Conservation (phyloP, 768 basidiomycete species). For the Naganishia antarctica region DNA sequence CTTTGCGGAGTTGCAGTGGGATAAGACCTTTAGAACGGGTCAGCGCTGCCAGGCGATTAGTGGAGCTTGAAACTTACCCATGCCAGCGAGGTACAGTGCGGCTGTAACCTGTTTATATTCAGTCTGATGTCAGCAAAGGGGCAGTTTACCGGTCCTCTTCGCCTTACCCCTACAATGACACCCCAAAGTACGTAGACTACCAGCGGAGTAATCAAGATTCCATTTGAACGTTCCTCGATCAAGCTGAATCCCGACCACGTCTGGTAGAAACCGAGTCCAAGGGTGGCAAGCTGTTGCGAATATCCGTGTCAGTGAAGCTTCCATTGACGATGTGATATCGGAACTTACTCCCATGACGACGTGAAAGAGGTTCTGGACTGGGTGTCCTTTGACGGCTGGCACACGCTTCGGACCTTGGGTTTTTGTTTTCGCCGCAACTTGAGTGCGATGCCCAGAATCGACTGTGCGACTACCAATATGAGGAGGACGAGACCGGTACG, state of each 20-base stretch:
- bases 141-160: too few relatives aligned
- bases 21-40: not conserved
- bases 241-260: constrained; percentile 7
- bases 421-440: not conserved
- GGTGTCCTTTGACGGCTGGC: not conserved
- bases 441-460: constrained; percentile 9
- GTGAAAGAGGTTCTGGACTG: constrained; percentile 3
- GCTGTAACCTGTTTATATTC: not conserved
- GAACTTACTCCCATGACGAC: constrained; percentile 1
- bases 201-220: not conserved
- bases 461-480: constrained; percentile 4
- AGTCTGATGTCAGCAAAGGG: not conserved
- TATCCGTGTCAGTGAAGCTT: not conserved
- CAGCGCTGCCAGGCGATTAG: too few relatives aligned
- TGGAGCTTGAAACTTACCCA: not conserved
- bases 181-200: constrained; percentile 16
- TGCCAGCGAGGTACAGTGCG: not conserved
- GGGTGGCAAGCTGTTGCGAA: not conserved
- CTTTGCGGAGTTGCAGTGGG: not conserved
- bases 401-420: not conserved
- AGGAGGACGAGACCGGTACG: constrained; percentile 11
- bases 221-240: not conserved
- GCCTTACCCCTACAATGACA: constrained; percentile 6
- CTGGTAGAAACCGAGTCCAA: constrained; percentile 5
- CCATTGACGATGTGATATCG: not conserved